Evolutionary conservation across 495 filamentous ascomycete species (phyloP), one percentile per base, ranked within the genome.

Genomic region (Chaetomium tenue): DNA sequence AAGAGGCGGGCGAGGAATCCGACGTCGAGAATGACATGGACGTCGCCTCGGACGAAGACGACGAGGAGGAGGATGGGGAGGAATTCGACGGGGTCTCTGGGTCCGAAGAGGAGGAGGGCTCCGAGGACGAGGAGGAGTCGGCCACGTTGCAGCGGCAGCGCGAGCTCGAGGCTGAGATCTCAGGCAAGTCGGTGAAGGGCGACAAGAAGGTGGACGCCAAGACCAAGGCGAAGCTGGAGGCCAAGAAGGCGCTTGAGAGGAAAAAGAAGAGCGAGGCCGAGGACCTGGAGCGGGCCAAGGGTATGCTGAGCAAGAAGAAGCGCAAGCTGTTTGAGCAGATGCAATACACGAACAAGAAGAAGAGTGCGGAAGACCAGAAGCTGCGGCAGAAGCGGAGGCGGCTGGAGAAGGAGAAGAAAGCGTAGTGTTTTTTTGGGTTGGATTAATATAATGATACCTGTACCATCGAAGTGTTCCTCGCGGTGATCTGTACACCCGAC

Each of bases 271-370:
- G 91, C 73, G 89, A 92, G 72, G 90, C 90, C 25, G 91, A 93
- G 73, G 89, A 93, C 67, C 79, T 93, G 53, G 90, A 93, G 77
- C 82, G 91, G 74, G 86, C 88, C 75, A 93, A 93, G 83, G 91
- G 91, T 76, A 95, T 95, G 91, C 89, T 95, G 82, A 88, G 87
- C 77, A 86, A 91, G 78, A 92, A 91, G 86, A 93, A 93, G 83
- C 81, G 91, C 68, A 93, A 93, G 84, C 78, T 93, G 65, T 83
- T 91, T 60, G 91, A 93, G 81, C 92, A 95, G 84, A 95, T 95
- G 91, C 82, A 90, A 72, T 92, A 91, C 78, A 89, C 84, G 66
- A 93, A 93, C 77, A 90, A 87, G 78, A 89, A 90, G 82, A 87
- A 88, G 81, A 89, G 89, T 61, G 89, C 86, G 12, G 91, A 92